These are phyloP conservation scores for Puccinia coronata DNA, from an alignment of 1,284 basidiomycete species.

Conservation along the genomic window DNA sequence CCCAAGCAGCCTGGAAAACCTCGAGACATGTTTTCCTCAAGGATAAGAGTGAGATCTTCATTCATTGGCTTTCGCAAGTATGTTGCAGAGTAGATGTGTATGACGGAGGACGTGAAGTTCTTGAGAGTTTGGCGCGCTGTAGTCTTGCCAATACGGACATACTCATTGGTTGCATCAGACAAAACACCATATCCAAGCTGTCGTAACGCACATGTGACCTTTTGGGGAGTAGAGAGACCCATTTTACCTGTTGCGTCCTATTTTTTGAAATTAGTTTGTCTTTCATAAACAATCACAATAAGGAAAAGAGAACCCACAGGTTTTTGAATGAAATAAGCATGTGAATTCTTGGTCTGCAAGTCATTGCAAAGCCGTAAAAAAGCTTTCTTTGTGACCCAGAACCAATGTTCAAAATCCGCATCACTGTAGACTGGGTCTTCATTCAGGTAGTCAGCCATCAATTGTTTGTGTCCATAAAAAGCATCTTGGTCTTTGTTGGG, in stretches of 20 bases:
- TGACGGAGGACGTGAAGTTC: not conserved
- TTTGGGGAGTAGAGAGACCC: not conserved
- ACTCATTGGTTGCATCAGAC: slow-evolving; percentile 13
- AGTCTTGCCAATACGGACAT: not conserved
- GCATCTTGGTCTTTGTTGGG: slow-evolving; percentile 7
- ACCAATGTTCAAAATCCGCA: not conserved
- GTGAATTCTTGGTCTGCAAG: not conserved
- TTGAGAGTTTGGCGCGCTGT: not conserved
- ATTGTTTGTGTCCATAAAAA: not conserved
- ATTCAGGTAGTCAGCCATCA: not conserved
- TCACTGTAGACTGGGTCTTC: not conserved
- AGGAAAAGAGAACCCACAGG: not conserved
- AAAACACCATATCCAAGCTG: slow-evolving; percentile 21
- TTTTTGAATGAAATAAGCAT: not conserved
- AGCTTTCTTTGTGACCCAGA: not conserved
- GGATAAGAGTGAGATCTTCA: not conserved
- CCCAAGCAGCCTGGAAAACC: slow-evolving; percentile 30
- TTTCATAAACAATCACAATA: not conserved
- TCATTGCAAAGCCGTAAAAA: slow-evolving; percentile 15
- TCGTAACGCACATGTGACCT: not conserved
- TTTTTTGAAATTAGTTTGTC: too few relatives aligned
- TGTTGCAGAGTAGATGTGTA: not conserved
- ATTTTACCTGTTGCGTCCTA: not conserved
- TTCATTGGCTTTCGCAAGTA: slow-evolving; percentile 8
- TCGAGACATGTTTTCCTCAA: not conserved